Evolutionary conservation across 2,329 filamentous ascomycete species (phyloP), one percentile per base, ranked within the genome.

Genomic region (Nemania sp.): DNA sequence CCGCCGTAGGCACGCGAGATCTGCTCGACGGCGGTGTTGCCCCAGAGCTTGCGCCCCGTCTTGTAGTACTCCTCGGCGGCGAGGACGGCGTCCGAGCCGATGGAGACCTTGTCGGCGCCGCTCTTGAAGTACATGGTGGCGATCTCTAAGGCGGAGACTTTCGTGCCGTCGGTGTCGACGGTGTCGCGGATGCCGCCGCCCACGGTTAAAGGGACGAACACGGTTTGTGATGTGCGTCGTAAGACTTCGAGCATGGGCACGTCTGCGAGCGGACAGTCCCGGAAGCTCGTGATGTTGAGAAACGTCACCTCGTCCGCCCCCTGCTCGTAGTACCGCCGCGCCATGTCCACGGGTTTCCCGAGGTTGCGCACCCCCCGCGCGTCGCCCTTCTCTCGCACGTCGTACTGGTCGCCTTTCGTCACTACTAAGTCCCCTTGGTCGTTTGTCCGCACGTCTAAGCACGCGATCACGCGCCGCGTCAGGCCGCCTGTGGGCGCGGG

Each of bases 381-480:
- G 12, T 75, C 78, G 19, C 78, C 77, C 74, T 97, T 97, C 68
- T 97, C 94, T 26, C 94, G 89, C 6, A 99, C 94, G 67, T 99
- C 94, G 75, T 99, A 99, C 72, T 97, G 93, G 73, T 99, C 94
- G 52, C 94, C 94, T 74, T 99, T 99, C 12, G 94, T 99, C 31
- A 99, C 94, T 0, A 99, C 94, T 8, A 99, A 80, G 72, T 99
- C 94, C 28, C 94, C 94, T 56, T 88, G 80, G 71, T 99, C 94
- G 72, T 99, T 99, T 48, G 92, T 84, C 37, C 94, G 88, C 45
- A 99, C 94, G 69, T 99, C 94, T 23, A 99, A 84, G 69, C 94
- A 99, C 23, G 94, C 94, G 68, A 99, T 97, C 45, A 99, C 85
- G 61, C 94, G 84, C 55, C 91, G 81, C n/a, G 94, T 99, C 45